phyloP scores from a whole-genome alignment of 202 grass and related monocot genomes.

The Schoenoplectus tabernaemontani region DNA sequence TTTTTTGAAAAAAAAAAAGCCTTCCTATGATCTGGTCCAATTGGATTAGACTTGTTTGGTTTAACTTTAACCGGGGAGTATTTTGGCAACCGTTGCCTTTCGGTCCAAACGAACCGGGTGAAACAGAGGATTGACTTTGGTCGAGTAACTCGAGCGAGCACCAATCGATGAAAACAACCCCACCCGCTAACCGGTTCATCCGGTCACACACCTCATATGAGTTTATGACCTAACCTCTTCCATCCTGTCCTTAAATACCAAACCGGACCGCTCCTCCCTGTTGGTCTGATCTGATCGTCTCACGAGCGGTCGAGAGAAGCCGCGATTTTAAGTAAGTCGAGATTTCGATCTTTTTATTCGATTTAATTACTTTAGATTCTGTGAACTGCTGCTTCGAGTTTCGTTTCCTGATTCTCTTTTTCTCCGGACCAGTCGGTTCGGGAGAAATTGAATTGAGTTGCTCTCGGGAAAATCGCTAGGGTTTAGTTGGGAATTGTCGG shows the following conservation, averaged over 20 bases:
- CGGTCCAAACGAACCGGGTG: constrained; percentile 12
- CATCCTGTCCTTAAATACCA: constrained; percentile 16
- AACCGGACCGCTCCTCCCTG: constrained; percentile 27
- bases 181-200: constrained; percentile 23
- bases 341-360: not conserved
- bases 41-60: not conserved
- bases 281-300: constrained; percentile 16
- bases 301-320: constrained; percentile 14
- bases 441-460: not conserved
- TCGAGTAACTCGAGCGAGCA: not conserved
- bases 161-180: not conserved
- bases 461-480: not conserved
- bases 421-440: not conserved
- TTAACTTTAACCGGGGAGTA: not conserved
- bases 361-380: not conserved
- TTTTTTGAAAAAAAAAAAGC: no score
- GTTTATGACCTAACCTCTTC: not conserved
- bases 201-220: constrained; percentile 12
- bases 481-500: not conserved
- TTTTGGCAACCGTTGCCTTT: not conserved
- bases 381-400: not conserved
- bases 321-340: not conserved
- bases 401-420: not conserved
- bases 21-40: no score
- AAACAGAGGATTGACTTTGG: not conserved